phyloP scores from a whole-genome alignment of 2,329 filamentous ascomycete species.

The Tothia fuscella region DNA sequence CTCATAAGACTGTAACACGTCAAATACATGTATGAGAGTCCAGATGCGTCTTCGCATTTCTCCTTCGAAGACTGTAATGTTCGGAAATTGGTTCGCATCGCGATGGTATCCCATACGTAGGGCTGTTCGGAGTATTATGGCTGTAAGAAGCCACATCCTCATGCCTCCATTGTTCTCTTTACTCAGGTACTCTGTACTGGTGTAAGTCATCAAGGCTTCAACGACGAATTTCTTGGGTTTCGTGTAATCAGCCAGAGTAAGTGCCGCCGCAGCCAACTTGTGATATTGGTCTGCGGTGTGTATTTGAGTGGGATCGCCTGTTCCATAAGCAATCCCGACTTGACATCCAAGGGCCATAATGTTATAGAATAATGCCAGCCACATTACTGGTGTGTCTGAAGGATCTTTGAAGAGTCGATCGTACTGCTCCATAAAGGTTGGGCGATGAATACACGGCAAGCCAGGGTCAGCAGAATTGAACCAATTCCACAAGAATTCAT shows the following conservation, averaged over 20 bases:
- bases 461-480: conserved; percentile 10
- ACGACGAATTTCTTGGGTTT: conserved; percentile 5
- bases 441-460: conserved; percentile 9
- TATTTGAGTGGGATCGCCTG: not conserved
- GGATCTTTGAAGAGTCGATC: conserved; percentile 9
- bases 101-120: conserved; percentile 32
- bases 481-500: conserved; percentile 8
- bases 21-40: conserved; percentile 31
- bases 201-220: conserved; percentile 10
- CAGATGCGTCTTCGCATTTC: conserved; percentile 36
- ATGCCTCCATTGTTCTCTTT: conserved; percentile 18
- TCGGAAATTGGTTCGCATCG: conserved; percentile 23
- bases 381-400: not conserved
- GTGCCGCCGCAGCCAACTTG: conserved; percentile 5
- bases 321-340: not conserved
- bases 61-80: conserved; percentile 22
- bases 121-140: conserved; percentile 28
- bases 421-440: conserved; percentile 11
- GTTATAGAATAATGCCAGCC: conserved; percentile 11
- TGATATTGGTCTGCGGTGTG: conserved; percentile 4
- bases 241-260: conserved; percentile 7
- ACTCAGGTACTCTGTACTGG: conserved; percentile 14
- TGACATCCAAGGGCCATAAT: conserved; percentile 10
- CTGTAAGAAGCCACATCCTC: conserved; percentile 31
- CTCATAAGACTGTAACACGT: conserved; percentile 26